These are phyloP conservation scores for Phytomonas francai DNA, from an alignment of 208 protist genomes.

Conservation along the genomic window DNA sequence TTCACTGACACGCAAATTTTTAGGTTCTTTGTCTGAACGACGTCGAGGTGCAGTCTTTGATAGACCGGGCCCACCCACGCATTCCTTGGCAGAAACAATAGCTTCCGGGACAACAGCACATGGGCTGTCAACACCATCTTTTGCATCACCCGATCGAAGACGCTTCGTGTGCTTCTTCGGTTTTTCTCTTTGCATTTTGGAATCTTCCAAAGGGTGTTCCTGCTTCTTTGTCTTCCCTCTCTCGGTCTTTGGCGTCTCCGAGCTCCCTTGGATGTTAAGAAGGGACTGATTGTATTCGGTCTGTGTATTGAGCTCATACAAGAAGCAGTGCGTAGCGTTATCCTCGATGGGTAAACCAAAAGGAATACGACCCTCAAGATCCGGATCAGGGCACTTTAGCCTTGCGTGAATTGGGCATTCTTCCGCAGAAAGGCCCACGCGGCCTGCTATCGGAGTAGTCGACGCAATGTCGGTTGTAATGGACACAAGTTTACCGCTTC, in stretches of 20 bases:
- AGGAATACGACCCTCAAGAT: conserved; percentile 30
- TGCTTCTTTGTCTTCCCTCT: neutral
- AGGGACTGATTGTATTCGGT: conserved; percentile 48
- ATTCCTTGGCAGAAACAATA: neutral
- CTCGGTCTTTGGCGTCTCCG: neutral
- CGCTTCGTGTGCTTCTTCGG: neutral
- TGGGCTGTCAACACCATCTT: neutral
- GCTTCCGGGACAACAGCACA: neutral
- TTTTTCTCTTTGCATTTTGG: neutral
- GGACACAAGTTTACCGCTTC: conserved; percentile 16
- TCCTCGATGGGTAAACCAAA: conserved; percentile 37
- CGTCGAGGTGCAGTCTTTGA: neutral
- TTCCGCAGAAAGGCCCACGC: conserved; percentile 39
- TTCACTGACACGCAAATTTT: neutral
- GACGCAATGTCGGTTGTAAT: conserved; percentile 31
- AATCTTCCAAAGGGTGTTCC: neutral
- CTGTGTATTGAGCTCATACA: conserved; percentile 58
- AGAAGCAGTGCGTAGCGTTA: conserved; percentile 57
- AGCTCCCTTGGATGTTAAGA: conserved; percentile 8
- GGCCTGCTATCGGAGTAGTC: conserved; percentile 55
- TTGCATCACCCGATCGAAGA: neutral
- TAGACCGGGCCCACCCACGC: neutral
- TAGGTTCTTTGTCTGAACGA: neutral
- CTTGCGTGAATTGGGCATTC: conserved; percentile 55
- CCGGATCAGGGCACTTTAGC: conserved; percentile 65